phyloP scores from a whole-genome alignment of 225 moss, liverwort and hornwort species.

The Pleurozium schreberi region DNA sequence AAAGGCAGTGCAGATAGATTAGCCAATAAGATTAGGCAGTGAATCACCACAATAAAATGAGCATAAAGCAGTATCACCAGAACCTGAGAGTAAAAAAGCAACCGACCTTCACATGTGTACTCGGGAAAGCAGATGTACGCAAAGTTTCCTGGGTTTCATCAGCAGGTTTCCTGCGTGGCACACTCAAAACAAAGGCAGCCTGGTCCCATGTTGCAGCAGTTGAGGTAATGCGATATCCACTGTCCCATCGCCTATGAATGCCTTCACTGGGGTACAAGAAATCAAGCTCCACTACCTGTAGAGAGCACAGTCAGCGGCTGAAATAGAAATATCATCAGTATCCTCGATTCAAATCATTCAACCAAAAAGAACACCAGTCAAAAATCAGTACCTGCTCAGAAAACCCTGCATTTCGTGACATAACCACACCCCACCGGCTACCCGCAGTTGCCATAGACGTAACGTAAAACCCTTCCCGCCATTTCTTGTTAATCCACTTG shows the following conservation, averaged over 20 bases:
- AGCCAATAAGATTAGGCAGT: background rate
- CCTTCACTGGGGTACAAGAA: constrained; percentile 98
- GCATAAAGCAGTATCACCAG: background rate
- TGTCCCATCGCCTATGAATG: constrained; percentile 95
- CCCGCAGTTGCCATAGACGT: constrained; percentile 99
- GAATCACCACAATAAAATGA: background rate
- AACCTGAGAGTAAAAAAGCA: background rate
- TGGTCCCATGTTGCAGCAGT: constrained; percentile 99
- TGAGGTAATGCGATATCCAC: constrained; percentile 95
- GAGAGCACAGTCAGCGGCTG: background rate
- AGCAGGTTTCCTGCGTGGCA: constrained; percentile 87
- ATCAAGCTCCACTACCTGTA: constrained; percentile 94
- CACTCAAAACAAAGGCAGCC: constrained; percentile 95
- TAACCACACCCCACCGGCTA: constrained; percentile 95
- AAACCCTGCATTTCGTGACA: constrained; percentile 97
- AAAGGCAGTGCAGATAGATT: background rate
- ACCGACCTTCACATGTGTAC: constrained; percentile 89
- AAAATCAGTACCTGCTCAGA: constrained; percentile 55
- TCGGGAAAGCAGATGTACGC: constrained; percentile 81
- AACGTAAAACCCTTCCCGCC: constrained; percentile 95
- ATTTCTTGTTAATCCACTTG: constrained; percentile 99
- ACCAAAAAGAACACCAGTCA: background rate
- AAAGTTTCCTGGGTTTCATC: constrained; percentile 98
- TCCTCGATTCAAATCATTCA: no score
- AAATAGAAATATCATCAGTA: background rate